These are phyloP conservation scores for Diaporthe aspalathi DNA, from an alignment of 2,329 filamentous ascomycete species.

Conservation along the genomic window DNA sequence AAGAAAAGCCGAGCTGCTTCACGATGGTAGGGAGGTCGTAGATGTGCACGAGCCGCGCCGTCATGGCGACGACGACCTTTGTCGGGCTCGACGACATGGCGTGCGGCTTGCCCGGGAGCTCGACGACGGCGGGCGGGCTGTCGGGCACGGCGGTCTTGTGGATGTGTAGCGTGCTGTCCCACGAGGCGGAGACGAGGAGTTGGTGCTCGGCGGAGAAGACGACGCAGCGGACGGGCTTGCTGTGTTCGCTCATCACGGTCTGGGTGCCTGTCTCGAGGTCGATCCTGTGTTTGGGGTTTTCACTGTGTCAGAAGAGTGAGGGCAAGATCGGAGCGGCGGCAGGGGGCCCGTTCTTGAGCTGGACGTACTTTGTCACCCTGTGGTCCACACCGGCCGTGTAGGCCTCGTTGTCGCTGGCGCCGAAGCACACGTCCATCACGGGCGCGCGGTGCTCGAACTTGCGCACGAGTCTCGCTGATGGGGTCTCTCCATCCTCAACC, in stretches of 20 bases:
- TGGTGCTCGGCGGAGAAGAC: conserved; percentile 82
- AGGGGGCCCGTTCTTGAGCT: not conserved
- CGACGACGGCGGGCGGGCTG: conserved; percentile 70
- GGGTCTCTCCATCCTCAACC: conserved; percentile 67
- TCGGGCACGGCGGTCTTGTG: conserved; percentile 71
- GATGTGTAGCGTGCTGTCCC: conserved; percentile 91
- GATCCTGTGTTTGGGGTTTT: conserved; percentile 55
- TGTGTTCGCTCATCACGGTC: conserved; percentile 81
- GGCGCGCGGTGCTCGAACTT: conserved; percentile 86
- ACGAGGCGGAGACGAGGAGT: conserved; percentile 88
- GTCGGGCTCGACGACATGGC: conserved; percentile 81
- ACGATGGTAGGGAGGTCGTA: conserved; percentile 84
- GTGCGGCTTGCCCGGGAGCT: conserved; percentile 88
- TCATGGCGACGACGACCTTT: conserved; percentile 96
- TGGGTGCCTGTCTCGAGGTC: conserved; percentile 79
- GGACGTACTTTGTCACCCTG: conserved; percentile 78
- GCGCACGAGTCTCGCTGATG: conserved; percentile 71
- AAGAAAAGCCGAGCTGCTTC: conserved; percentile 59
- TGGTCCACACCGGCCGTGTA: conserved; percentile 90
- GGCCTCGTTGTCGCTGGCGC: conserved; percentile 82
- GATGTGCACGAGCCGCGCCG: conserved; percentile 90
- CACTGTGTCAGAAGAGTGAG: not conserved
- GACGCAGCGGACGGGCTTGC: conserved; percentile 82
- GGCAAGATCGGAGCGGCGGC: not conserved
- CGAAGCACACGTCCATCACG: conserved; percentile 92